Evolutionary conservation across 352 stramenopile genomes (phyloP).

Genomic region (Elongisporangium anandrum): DNA sequence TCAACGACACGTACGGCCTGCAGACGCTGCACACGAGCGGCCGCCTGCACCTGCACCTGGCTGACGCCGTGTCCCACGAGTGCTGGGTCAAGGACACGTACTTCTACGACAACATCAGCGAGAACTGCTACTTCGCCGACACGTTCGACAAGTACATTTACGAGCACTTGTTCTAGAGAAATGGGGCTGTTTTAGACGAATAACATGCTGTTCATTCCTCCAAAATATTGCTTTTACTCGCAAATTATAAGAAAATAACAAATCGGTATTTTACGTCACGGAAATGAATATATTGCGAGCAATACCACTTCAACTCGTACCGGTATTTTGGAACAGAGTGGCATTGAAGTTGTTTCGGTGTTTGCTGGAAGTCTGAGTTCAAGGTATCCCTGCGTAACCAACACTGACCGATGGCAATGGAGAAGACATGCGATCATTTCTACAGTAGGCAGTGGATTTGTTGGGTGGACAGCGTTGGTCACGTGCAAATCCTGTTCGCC

Average conservation of each 20-base stretch:
- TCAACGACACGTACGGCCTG: constrained; percentile 26
- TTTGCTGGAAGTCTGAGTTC: too few species aligned
- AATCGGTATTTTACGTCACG: background rate
- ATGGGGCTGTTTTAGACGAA: too few species aligned
- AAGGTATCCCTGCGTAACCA: too few species aligned
- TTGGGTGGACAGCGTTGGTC: too few species aligned
- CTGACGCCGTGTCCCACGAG: constrained; percentile 18
- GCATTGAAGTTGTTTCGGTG: too few species aligned
- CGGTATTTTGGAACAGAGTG: too few species aligned
- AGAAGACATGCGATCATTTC: too few species aligned
- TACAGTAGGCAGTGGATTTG: too few species aligned
- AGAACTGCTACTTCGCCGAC: constrained; percentile 22
- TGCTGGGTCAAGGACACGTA: constrained; percentile 24
- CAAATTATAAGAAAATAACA: background rate
- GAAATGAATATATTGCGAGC: background rate
- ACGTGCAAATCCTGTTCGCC: too few species aligned
- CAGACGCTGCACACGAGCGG: constrained; percentile 20
- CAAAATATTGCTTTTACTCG: background rate
- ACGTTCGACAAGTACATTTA: constrained; percentile 43
- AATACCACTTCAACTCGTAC: too few species aligned
- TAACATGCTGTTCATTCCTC: background rate
- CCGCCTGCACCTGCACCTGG: constrained; percentile 11
- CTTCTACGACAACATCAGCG: constrained; percentile 6
- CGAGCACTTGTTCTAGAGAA: background rate
- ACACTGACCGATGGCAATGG: too few species aligned